Base-by-base conservation (phyloP, 805 yeast genomes). In the Cyberlindnera saturnus region DNA sequence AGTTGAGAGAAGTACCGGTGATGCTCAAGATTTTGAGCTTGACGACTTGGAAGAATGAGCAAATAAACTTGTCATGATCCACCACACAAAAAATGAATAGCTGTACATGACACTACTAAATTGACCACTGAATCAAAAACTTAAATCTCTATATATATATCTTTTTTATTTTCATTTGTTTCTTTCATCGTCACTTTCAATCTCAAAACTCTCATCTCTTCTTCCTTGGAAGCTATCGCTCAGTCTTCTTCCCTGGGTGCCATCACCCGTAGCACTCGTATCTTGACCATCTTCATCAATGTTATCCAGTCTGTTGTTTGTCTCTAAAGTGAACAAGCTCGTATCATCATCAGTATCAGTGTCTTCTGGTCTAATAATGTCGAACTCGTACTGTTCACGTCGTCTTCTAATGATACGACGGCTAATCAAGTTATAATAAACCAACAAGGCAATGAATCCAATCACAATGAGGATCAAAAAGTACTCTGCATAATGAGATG, bases 261-360 rank as follows among this genome's bases (percentile, higher is more conserved):
- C 40, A 13, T 29, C 40, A 35, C 31, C 34, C 6, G 33, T 29
- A 26, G 23, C 20, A 17, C 9, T 30, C 36, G 10, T 14, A 15
- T 14, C 16, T 15, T 31, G 16, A n/a, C 29, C 34, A 11, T 42
- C 32, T 3, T 36, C 41, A n/a, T 42, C 47, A 7, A 39, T 10
- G 28, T 49, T 45, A 13, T 43, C 48, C 36, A 82, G 85, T 7
- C 84, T 82, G 16, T 81, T 83, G 36, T 85, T 93, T 55, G 76
- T 37, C 13, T 39, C 41, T n/a, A 39, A 15, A 19, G 30, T 23
- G 28, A 32, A 39, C 20, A 32, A n/a, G 17, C 32, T 23, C 9
- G 31, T 15, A n/a, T 39, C 41, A 32, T 39, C 41, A 42, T 79
- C 78, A 33, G 54, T 82, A 77, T 64, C 89, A 66, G 57, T 84